A percentile compares a stretch with the other conserved stretches of the same genome.
Conservation (phyloP, 2,329 filamentous ascomycete species). For the Alternaria alternata region DNA sequence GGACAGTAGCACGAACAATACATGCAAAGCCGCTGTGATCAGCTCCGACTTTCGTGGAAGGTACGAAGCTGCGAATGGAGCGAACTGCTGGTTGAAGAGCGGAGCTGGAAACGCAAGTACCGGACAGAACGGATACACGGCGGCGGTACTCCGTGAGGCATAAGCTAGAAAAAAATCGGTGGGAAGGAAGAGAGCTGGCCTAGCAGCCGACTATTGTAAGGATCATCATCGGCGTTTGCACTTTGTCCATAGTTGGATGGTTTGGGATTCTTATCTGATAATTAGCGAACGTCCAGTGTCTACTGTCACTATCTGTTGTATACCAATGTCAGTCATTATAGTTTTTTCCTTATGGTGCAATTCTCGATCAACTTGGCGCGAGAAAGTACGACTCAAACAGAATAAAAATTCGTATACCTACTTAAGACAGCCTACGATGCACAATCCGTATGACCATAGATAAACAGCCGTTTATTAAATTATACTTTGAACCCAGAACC, state of each 20-base stretch:
- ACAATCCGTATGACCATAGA: no score
- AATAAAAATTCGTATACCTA: no score
- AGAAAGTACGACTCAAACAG: neutral
- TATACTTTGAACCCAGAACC: no score
- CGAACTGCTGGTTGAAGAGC: conserved; percentile 13
- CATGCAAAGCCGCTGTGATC: conserved; percentile 6
- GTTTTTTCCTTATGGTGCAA: neutral
- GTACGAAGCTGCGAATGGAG: conserved; percentile 3
- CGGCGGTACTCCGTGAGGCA: conserved; percentile 1
- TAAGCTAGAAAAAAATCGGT: neutral
- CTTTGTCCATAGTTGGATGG: neutral
- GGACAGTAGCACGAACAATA: neutral
- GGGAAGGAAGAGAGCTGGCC: neutral
- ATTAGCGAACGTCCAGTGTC: neutral
- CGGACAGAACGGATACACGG: conserved; percentile 1
- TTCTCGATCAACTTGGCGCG: neutral
- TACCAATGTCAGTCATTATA: neutral
- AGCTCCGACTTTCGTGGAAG: neutral
- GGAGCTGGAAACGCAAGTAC: neutral
- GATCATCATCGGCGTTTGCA: neutral
- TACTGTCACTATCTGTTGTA: neutral
- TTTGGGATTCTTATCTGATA: neutral
- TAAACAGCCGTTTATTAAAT: no score
- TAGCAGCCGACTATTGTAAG: neutral
- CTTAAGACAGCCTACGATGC: no score